A percentile compares a stretch with the other conserved stretches of the same genome.
phyloP scores from a whole-genome alignment of 768 basidiomycete genomes.

The Suillus tomentosus region DNA sequence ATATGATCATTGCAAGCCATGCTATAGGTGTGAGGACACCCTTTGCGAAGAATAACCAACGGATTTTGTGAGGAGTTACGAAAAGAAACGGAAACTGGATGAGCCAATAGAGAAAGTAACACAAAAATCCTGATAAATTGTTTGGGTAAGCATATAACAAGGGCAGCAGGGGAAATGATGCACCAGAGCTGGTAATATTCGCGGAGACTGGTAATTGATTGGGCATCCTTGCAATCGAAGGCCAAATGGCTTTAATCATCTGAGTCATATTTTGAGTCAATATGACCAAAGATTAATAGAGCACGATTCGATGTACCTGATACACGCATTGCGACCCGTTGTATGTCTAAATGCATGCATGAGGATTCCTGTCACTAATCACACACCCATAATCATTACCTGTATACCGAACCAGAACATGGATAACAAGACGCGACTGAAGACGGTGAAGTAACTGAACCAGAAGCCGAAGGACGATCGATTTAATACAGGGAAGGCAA shows the following conservation, averaged over 20 bases:
- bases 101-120: conserved; percentile 78
- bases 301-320: conserved; percentile 39
- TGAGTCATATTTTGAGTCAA: conserved; percentile 8
- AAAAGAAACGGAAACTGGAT: conserved; percentile 77
- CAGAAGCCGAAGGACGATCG: conserved; percentile 89
- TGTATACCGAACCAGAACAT: conserved; percentile 87
- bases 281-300: neutral
- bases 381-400: conserved; percentile 32
- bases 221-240: conserved; percentile 61
- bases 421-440: conserved; percentile 73
- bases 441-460: conserved; percentile 84
- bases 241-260: conserved; percentile 87
- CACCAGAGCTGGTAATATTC: conserved; percentile 65
- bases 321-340: conserved; percentile 73
- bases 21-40: conserved; percentile 61
- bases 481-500: conserved; percentile 75
- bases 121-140: conserved; percentile 55
- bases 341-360: conserved; percentile 40
- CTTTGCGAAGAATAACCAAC: conserved; percentile 77
- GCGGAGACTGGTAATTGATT: conserved; percentile 61
- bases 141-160: neutral
- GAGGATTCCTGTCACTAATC: neutral
- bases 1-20: conserved; percentile 73
- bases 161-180: conserved; percentile 15
- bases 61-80: conserved; percentile 75